Evolutionary conservation across 2,329 filamentous ascomycete species (phyloP), one percentile per base, ranked within the genome.

Genomic region (Shiraia bambusicola): DNA sequence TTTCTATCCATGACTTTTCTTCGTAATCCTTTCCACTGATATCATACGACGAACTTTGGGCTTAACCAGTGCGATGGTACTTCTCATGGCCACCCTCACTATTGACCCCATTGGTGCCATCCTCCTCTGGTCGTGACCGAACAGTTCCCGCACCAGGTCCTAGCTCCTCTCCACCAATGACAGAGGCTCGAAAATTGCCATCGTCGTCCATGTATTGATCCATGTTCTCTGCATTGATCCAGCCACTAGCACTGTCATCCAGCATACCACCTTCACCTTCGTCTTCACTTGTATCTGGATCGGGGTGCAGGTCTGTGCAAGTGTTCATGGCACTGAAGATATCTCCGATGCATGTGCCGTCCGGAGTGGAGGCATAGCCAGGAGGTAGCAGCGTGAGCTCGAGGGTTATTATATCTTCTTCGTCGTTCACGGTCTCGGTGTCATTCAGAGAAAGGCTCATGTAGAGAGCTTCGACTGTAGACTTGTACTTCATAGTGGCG

Each of bases 191-290:
- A 17, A 70, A 70, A 32, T 70, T 69, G 1, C 68, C 69, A 24
- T 69, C 54, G 33, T 65, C 68, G 42, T 71, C 67, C 32, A 66
- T 35, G 61, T 83, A 95, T 54, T 95, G 81, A 50, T 86, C 76
- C 65, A 95, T 84, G 58, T 96, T 97, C 42, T 95, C 92, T 7
- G 88, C 87, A 12, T 92, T 97, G 61, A 97, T 90, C 87, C 87
- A 92, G 0, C 87, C 87, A 0, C 80, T 81, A 35, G 86, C 80
- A 0, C 83, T 81, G 1, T 59, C 65, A 10, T 69, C 72, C 62
- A 75, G 28, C 2, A 49, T 26, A 15, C 50, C 48, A 0, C 77
- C 79, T 1, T 80, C 80, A 2, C 78, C 81, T 1, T 80, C 81
- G 0, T 65, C 69, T 10, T 77, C 80, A 3, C 76, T 79, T 8